Evolutionary conservation across 2,329 filamentous ascomycete genomes (phyloP).

Genomic region (Phialemonium atrogriseum): DNA sequence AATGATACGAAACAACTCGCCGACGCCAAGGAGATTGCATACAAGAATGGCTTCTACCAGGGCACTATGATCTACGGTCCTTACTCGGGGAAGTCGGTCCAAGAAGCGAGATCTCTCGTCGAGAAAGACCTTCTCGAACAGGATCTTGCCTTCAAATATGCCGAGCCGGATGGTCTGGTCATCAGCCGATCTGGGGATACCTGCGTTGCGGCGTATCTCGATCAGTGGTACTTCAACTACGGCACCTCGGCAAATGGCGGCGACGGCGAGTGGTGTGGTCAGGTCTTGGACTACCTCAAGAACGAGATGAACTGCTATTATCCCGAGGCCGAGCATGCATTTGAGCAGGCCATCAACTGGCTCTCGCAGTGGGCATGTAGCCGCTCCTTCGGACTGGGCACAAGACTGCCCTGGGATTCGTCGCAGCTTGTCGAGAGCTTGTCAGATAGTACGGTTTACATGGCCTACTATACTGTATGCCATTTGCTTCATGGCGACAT

Average conservation of each 20-base stretch:
- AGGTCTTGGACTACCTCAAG: constrained; percentile 64
- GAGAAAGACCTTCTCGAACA: constrained; percentile 60
- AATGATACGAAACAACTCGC: constrained; percentile 88
- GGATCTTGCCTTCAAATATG: constrained; percentile 80
- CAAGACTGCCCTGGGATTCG: constrained; percentile 89
- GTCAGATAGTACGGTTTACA: constrained; percentile 89
- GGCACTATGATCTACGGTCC: too few species aligned
- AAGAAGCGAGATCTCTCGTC: constrained; percentile 82
- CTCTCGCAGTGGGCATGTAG: constrained; percentile 94
- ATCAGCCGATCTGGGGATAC: constrained; percentile 84
- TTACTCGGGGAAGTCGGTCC: too few species aligned
- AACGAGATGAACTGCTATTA: constrained; percentile 72
- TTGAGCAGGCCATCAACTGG: constrained; percentile 84
- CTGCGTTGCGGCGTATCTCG: constrained; percentile 76
- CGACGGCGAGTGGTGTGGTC: constrained; percentile 78
- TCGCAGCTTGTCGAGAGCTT: constrained; percentile 87
- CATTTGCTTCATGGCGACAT: constrained; percentile 72
- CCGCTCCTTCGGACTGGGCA: constrained; percentile 83
- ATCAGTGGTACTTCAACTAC: constrained; percentile 98
- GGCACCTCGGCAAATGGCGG: too few species aligned
- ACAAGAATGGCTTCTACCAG: constrained; percentile 97
- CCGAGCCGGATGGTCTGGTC: constrained; percentile 85
- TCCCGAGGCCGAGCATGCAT: constrained; percentile 68
- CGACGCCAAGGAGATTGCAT: constrained; percentile 91
- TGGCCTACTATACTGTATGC: constrained; percentile 66